These are phyloP conservation scores for Pyracantha coccinea DNA, from an alignment of 331 rosid genomes.

Conservation along the genomic window DNA sequence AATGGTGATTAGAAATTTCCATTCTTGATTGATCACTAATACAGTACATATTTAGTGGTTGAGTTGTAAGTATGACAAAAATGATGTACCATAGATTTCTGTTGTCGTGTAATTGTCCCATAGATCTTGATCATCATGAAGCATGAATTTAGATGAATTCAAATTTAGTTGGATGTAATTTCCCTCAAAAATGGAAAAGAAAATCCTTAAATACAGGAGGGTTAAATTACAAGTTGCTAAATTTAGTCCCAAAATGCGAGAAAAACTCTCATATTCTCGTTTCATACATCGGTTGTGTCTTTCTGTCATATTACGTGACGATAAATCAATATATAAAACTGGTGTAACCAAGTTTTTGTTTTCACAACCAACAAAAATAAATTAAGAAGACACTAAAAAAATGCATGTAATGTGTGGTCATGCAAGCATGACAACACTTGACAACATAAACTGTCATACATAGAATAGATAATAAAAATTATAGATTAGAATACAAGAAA, in stretches of 20 bases:
- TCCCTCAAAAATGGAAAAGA: neutral
- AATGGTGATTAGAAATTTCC: neutral
- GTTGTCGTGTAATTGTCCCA: neutral
- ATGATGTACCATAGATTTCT: neutral
- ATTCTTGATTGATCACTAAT: neutral
- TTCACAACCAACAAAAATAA: neutral
- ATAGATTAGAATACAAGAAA: neutral
- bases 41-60: neutral
- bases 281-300: neutral
- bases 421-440: slow-evolving; percentile 33
- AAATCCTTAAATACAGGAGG: neutral
- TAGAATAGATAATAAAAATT: slow-evolving; percentile 1
- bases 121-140: neutral
- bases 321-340: neutral
- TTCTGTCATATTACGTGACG: neutral
- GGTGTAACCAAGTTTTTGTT: neutral
- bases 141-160: neutral
- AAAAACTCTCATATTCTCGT: neutral
- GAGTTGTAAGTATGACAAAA: neutral
- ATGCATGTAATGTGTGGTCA: slow-evolving; percentile 24
- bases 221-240: neutral
- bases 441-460: neutral
- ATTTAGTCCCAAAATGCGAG: neutral
- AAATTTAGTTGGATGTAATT: neutral
- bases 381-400: slow-evolving; percentile 1